Conservation (phyloP, 371 early-diverging fungal genomes). For the Mucor irregularis region DNA sequence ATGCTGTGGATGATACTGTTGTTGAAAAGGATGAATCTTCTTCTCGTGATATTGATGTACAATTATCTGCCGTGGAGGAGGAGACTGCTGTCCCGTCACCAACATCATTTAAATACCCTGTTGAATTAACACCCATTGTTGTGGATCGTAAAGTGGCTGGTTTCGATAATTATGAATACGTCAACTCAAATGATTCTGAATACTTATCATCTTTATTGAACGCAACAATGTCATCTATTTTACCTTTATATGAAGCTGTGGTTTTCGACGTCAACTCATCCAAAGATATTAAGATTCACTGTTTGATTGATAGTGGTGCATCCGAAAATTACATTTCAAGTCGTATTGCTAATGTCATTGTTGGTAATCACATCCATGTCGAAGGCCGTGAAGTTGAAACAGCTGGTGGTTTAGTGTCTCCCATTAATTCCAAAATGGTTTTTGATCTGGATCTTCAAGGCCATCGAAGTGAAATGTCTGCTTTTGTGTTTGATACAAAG, state of each 20-base stretch:
- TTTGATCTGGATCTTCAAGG: neutral
- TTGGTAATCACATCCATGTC: neutral
- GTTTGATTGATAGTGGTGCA: neutral
- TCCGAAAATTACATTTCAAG: neutral
- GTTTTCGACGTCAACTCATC: neutral
- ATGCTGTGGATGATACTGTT: no score
- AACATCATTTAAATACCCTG: no score
- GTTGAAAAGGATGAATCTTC: no score
- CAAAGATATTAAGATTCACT: neutral
- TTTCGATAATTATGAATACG: no score
- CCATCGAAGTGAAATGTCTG: neutral
- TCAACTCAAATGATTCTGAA: no score
- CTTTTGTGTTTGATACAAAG: slow-evolving; percentile 9
- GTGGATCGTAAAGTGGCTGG: no score
- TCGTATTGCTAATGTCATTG: neutral
- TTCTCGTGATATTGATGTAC: no score
- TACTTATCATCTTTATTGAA: no score
- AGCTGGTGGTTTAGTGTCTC: neutral
- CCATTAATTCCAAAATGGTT: neutral
- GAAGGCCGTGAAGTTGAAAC: slow-evolving; percentile 5
- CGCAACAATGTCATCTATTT: neutral
- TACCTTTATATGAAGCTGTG: neutral
- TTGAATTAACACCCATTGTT: no score
- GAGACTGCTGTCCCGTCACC: no score
- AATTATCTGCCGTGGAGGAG: no score